phyloP scores from a whole-genome alignment of 352 stramenopile genomes.

The Phytophthora sp. region DNA sequence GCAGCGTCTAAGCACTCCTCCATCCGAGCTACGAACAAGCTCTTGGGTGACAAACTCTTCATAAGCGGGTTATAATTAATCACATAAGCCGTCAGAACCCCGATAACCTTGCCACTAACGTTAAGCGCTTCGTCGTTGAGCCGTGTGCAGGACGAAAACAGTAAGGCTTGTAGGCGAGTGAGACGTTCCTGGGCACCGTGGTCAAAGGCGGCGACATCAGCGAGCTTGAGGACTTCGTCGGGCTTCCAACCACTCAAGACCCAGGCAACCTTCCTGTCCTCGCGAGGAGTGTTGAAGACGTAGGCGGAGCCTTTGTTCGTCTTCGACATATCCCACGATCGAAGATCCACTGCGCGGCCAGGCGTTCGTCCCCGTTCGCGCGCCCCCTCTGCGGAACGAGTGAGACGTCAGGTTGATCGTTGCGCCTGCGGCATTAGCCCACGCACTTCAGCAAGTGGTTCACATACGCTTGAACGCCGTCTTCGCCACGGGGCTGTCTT shows the following conservation, averaged over 20 bases:
- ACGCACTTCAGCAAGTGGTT: no score
- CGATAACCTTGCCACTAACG: slow-evolving; percentile 17
- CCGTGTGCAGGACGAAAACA: slow-evolving; percentile 16
- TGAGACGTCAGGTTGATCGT: slow-evolving; percentile 30
- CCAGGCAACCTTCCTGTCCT: slow-evolving; percentile 14
- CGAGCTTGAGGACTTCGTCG: slow-evolving; percentile 6
- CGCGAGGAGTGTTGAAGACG: no score
- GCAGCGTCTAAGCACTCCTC: slow-evolving; percentile 2
- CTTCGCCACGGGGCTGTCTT: no score
- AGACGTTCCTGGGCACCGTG: slow-evolving; percentile 9
- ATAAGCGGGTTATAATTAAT: slow-evolving; percentile 13
- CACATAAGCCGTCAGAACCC: slow-evolving; percentile 18
- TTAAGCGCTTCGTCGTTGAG: slow-evolving; percentile 20
- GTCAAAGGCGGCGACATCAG: slow-evolving; percentile 2
- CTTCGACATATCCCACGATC: no score
- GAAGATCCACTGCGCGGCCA: slow-evolving; percentile 6
- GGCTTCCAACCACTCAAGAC: slow-evolving; percentile 21
- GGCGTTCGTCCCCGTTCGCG: slow-evolving; percentile 8
- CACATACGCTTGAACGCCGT: no score
- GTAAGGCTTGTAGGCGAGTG: neutral
- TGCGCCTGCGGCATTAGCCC: no score
- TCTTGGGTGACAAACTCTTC: neutral
- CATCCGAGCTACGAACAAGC: slow-evolving; percentile 4
- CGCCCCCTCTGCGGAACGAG: slow-evolving; percentile 33
- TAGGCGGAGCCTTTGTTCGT: no score